Evolutionary conservation across 1,284 basidiomycete species (phyloP), one percentile per base, ranked within the genome.

Genomic region (Malassezia nana): DNA sequence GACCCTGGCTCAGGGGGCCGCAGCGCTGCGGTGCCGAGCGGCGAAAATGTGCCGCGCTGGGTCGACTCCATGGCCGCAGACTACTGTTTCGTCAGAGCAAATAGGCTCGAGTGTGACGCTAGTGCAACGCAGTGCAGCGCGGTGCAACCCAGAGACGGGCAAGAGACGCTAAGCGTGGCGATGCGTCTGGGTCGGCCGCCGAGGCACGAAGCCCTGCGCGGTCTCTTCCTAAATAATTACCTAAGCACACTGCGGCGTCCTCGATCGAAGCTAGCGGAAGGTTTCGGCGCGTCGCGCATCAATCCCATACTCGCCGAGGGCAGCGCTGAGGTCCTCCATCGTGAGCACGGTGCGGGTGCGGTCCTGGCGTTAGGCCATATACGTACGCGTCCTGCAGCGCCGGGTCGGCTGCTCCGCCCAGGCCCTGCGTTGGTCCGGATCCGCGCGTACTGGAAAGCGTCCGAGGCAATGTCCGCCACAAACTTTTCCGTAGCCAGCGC

Each of bases 401-500:
- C 35, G 9, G 39, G 58, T 7, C 50, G 61, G 18, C 63, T 18
- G 30, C 29, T 59, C 3, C 78, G 76, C 4, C 71, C 71, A 0
- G 77, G 77, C 18, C 65, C 77, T 45, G 70, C 79, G 57, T 76
- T 79, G 50, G 74, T 89, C 50, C 94, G 83, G 66, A 98, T 88
- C 24, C 92, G 85, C 3, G 94, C 92, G 75, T 96, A 94, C 71
- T 96, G 90, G 76, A 89, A 98, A 13, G 94, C 90, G 75, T 99
- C 94, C 8, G 87, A 83, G 2, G 92, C 87, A 59, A 99, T 92
- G 74, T 98, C 94, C 10, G 89, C 87, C 38, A 98, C 85, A 73
- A 99, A 98, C 74, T 98, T 98, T 74, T 99, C 94, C 0, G 92
- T 89, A 1, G 94, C 91, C 26, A 98, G 81, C 0, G 91, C 91